Percentiles rank a stretch among this genome's conserved stretches.
phyloP scores from a whole-genome alignment of 2,329 filamentous ascomycete species.

The Fusarium palustre region DNA sequence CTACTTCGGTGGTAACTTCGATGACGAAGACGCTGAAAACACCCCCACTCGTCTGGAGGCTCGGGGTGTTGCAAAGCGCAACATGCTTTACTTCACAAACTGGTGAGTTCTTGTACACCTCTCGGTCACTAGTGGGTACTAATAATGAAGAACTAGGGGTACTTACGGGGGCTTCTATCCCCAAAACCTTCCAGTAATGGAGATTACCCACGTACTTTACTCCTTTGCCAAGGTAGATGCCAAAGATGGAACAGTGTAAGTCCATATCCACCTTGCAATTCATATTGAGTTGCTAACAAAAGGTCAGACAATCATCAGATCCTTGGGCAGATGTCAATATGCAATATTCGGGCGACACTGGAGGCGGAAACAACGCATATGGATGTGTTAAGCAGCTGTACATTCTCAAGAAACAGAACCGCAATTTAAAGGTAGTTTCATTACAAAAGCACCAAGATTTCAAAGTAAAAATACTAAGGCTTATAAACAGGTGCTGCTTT shows the following conservation, averaged over 20 bases:
- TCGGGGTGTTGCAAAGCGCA: conserved; percentile 45
- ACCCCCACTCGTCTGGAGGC: conserved; percentile 23
- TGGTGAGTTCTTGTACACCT: conserved; percentile 54
- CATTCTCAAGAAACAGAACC: conserved; percentile 79
- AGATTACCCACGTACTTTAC: conserved; percentile 80
- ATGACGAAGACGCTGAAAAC: conserved; percentile 19
- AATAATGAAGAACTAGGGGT: conserved; percentile 59
- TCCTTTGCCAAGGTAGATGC: conserved; percentile 61
- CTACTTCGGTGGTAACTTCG: conserved; percentile 22
- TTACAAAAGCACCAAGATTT: background rate
- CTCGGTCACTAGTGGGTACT: background rate
- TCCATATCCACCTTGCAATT: background rate
- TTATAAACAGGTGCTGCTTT: conserved; percentile 22
- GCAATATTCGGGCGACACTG: conserved; percentile 73
- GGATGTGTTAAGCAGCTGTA: conserved; percentile 83
- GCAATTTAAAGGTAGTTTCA: conserved; percentile 73
- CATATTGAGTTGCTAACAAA: background rate
- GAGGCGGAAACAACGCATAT: conserved; percentile 76
- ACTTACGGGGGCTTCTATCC: conserved; percentile 82
- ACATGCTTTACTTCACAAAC: conserved; percentile 66
- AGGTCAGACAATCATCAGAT: conserved; percentile 43
- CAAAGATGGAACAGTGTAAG: conserved; percentile 61
- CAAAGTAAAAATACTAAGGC: conserved; percentile 17
- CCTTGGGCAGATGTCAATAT: conserved; percentile 68
- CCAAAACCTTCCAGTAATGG: conserved; percentile 72